These are phyloP conservation scores for Lachnellula cervina DNA, from an alignment of 2,329 filamentous ascomycete genomes.

Conservation along the genomic window DNA sequence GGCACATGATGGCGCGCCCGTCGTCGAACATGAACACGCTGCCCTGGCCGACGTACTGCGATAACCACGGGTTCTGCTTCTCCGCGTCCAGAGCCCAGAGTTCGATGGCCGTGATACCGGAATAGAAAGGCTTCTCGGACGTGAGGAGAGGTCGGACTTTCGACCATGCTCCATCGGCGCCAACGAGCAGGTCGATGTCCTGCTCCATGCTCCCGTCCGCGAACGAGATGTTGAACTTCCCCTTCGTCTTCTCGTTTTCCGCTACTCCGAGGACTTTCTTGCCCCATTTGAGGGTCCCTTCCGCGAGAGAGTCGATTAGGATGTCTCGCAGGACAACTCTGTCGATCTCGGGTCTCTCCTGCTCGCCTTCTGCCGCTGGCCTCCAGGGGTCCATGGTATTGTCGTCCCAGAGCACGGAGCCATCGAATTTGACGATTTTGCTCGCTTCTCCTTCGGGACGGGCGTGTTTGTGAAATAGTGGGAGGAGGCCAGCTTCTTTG, in stretches of 20 bases:
- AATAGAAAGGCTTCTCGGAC: constrained; percentile 34
- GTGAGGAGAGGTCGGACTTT: constrained; percentile 33
- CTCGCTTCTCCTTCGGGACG: neutral
- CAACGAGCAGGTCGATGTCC: constrained; percentile 36
- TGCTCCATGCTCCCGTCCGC: constrained; percentile 5
- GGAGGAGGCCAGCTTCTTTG: neutral
- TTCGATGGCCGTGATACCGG: constrained; percentile 25
- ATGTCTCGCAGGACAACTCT: constrained; percentile 34
- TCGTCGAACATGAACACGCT: constrained; percentile 32
- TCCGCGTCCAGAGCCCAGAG: constrained; percentile 30
- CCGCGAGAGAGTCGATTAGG: constrained; percentile 30
- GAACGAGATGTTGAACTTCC: constrained; percentile 16
- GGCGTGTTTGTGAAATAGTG: neutral
- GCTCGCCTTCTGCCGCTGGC: neutral
- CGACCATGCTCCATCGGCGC: constrained; percentile 39
- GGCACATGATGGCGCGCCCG: constrained; percentile 31
- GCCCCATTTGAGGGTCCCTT: constrained; percentile 36
- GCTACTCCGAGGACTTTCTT: constrained; percentile 30
- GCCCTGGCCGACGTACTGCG: constrained; percentile 35
- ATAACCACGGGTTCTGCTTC: constrained; percentile 33
- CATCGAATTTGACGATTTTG: neutral
- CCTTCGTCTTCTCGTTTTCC: constrained; percentile 1
- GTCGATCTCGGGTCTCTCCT: constrained; percentile 36
- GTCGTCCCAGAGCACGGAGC: neutral
- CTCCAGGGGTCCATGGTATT: neutral